These are phyloP conservation scores for Phytophthora pseudosyringae DNA, from an alignment of 352 stramenopile genomes.

Conservation along the genomic window DNA sequence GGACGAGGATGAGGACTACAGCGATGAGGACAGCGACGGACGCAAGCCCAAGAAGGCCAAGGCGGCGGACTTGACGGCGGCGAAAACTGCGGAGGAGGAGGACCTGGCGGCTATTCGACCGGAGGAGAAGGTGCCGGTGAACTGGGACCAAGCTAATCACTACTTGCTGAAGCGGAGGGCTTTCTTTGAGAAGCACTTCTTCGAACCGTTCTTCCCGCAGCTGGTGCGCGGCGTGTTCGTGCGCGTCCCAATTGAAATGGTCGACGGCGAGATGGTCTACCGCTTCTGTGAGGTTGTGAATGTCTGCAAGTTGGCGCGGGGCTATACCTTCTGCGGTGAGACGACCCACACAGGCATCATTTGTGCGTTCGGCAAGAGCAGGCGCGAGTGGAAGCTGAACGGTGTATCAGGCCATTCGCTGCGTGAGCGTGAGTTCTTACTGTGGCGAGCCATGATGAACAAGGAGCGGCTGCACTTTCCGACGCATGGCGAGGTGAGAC, in stretches of 20 bases:
- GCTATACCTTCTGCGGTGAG: constrained; percentile 81
- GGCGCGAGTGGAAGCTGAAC: constrained; percentile 77
- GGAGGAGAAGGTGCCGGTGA: constrained; percentile 76
- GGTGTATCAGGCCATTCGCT: constrained; percentile 76
- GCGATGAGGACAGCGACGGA: constrained; percentile 48
- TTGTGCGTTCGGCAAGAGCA: constrained; percentile 83
- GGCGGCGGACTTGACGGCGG: constrained; percentile 33
- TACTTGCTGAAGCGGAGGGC: constrained; percentile 76
- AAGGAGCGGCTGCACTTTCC: constrained; percentile 79
- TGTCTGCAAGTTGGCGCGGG: constrained; percentile 57
- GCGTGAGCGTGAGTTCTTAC: constrained; percentile 77
- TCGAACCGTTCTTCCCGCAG: constrained; percentile 86
- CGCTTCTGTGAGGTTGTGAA: constrained; percentile 84
- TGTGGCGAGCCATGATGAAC: constrained; percentile 83
- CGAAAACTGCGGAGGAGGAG: constrained; percentile 52
- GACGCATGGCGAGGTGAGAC: constrained; percentile 75
- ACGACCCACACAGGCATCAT: constrained; percentile 72
- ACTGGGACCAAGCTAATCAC: constrained; percentile 77
- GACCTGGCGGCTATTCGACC: constrained; percentile 51
- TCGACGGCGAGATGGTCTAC: constrained; percentile 84
- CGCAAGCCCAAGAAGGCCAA: constrained; percentile 40
- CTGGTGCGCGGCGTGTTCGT: constrained; percentile 81
- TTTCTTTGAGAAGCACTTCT: constrained; percentile 90
- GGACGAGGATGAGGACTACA: constrained; percentile 50
- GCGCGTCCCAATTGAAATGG: constrained; percentile 68